These are phyloP conservation scores for Trichoderma koningiopsis DNA, from an alignment of 2,329 filamentous ascomycete species.

Conservation along the genomic window DNA sequence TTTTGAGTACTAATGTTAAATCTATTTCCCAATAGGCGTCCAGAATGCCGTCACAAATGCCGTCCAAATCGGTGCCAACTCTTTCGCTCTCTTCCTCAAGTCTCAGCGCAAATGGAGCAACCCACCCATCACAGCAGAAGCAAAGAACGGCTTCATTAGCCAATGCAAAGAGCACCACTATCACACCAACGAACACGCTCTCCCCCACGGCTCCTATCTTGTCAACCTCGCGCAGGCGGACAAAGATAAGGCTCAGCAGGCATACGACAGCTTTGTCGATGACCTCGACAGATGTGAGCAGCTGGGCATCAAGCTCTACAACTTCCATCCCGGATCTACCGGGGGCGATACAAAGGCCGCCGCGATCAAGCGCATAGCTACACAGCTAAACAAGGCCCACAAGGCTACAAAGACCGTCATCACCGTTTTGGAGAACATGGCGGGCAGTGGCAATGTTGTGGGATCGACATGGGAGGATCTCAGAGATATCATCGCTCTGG, in stretches of 20 bases:
- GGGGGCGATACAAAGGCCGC: slow-evolving; percentile 66
- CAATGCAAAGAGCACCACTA: slow-evolving; percentile 71
- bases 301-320: slow-evolving; percentile 89
- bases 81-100: slow-evolving; percentile 93
- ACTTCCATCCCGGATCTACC: slow-evolving; percentile 92
- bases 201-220: slow-evolving; percentile 94
- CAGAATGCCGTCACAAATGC: slow-evolving; percentile 84
- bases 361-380: slow-evolving; percentile 77
- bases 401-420: slow-evolving; percentile 73
- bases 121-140: slow-evolving; percentile 70
- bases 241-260: slow-evolving; percentile 76
- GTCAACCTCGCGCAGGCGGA: slow-evolving; percentile 93
- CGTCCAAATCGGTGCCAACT: slow-evolving; percentile 81
- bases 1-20: background rate
- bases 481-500: slow-evolving; percentile 75
- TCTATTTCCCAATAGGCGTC: slow-evolving; percentile 59
- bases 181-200: slow-evolving; percentile 69
- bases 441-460: slow-evolving; percentile 82
- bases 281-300: slow-evolving; percentile 83
- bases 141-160: slow-evolving; percentile 68
- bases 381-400: slow-evolving; percentile 80
- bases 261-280: slow-evolving; percentile 83
- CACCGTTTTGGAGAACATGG: slow-evolving; percentile 94
- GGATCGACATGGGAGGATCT: slow-evolving; percentile 86
- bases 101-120: slow-evolving; percentile 94